These are phyloP conservation scores for Myriosclerotinia scirpicola DNA, from an alignment of 2,329 filamentous ascomycete genomes.

Conservation along the genomic window DNA sequence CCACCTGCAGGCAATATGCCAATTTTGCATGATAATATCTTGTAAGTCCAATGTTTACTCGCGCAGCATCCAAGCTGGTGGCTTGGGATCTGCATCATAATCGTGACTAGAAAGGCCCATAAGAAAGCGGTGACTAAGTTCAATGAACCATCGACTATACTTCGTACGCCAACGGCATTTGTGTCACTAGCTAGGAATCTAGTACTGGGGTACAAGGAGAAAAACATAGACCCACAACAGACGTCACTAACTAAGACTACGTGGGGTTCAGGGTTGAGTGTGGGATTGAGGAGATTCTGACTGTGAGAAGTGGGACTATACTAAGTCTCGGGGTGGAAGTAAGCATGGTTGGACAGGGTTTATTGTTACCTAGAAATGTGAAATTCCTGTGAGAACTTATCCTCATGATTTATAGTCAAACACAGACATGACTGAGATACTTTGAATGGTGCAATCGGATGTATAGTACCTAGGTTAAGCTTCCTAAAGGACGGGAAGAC, in stretches of 20 bases:
- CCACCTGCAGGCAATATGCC: slow-evolving; percentile 6
- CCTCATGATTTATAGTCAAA: background rate
- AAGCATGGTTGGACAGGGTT: background rate
- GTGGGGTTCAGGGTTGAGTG: slow-evolving; percentile 4
- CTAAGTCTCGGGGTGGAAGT: background rate
- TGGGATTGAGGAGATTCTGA: slow-evolving; percentile 10
- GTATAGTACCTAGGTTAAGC: background rate
- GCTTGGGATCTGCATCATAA: slow-evolving; percentile 18
- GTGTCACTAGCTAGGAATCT: background rate
- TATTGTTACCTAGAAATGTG: background rate
- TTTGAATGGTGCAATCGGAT: background rate
- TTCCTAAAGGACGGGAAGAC: background rate
- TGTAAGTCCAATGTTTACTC: background rate
- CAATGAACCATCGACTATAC: slow-evolving; percentile 4
- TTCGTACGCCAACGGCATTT: slow-evolving; percentile 15
- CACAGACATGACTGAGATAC: background rate
- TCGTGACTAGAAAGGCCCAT: slow-evolving; percentile 2
- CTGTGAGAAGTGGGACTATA: background rate
- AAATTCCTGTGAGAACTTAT: background rate
- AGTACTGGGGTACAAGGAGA: slow-evolving; percentile 7
- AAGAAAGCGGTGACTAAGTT: slow-evolving; percentile 14
- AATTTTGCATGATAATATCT: background rate
- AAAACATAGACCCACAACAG: slow-evolving; percentile 15
- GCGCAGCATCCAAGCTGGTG: background rate
- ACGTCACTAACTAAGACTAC: slow-evolving; percentile 17